Conservation (phyloP, 495 filamentous ascomycete genomes). For the Recurvomyces mirabilis region DNA sequence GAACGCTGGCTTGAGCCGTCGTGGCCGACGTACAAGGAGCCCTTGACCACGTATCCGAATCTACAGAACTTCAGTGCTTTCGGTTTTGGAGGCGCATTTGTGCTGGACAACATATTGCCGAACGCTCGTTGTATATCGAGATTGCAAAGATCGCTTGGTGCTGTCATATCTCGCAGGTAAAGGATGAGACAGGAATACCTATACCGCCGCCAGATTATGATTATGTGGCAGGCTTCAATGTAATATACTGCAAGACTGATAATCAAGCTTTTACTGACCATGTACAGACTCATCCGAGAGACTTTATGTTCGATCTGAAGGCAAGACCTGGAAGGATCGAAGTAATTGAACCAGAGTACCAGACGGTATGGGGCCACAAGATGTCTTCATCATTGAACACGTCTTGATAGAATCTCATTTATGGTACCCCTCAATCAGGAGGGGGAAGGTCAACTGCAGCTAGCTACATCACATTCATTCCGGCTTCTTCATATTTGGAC, state of each 20-base stretch:
- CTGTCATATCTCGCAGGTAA: constrained; percentile 38
- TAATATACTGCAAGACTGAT: constrained; percentile 4
- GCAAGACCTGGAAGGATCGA: neutral
- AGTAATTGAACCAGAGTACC: neutral
- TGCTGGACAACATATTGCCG: constrained; percentile 37
- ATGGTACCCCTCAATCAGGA: too few species aligned
- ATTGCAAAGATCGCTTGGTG: constrained; percentile 47
- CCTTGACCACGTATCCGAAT: constrained; percentile 24
- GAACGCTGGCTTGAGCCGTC: constrained; percentile 29
- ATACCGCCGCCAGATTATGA: constrained; percentile 40
- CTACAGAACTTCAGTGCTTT: constrained; percentile 25
- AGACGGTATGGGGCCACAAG: neutral
- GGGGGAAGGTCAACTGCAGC: too few species aligned
- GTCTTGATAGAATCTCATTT: too few species aligned
- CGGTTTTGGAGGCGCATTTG: constrained; percentile 30
- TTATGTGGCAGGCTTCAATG: constrained; percentile 42
- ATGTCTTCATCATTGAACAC: too few species aligned
- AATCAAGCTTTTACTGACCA: neutral
- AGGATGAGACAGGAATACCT: constrained; percentile 29
- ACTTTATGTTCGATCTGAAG: constrained; percentile 37
- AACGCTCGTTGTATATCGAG: constrained; percentile 40
- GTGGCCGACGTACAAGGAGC: constrained; percentile 26
- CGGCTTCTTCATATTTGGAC: too few species aligned
- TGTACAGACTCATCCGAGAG: constrained; percentile 30
- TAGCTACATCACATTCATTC: too few species aligned